Percentiles rank a stretch among this genome's conserved stretches.
Evolutionary conservation across 345 rosid species (phyloP).

Genomic region (Salix purpurea): DNA sequence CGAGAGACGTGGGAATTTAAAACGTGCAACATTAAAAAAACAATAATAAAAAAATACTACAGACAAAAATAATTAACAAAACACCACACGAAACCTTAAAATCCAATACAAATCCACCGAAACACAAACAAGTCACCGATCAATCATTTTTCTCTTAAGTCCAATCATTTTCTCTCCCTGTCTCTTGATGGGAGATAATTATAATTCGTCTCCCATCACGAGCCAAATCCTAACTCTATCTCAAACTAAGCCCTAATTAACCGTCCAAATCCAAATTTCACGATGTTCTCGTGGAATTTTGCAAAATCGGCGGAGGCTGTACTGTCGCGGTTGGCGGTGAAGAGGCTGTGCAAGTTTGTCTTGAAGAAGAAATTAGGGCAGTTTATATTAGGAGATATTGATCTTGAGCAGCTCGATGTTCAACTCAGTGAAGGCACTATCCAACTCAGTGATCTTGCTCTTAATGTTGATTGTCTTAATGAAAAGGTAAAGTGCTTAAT

Average conservation of each 20-base stretch:
- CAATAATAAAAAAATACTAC: no score
- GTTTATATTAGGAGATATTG: slow-evolving; percentile 80
- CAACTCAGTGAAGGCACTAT: slow-evolving; percentile 77
- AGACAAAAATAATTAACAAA: no score
- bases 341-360: slow-evolving; percentile 70
- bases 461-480: slow-evolving; percentile 79
- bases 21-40: no score
- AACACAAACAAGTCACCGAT: not conserved
- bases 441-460: slow-evolving; percentile 78
- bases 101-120: no score
- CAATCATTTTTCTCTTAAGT: not conserved
- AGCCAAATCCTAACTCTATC: slow-evolving; percentile 13
- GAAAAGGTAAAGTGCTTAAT: slow-evolving; percentile 40
- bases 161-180: not conserved
- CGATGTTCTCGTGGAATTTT: slow-evolving; percentile 53
- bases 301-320: slow-evolving; percentile 71
- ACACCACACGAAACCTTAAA: no score
- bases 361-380: slow-evolving; percentile 91
- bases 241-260: not conserved
- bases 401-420: slow-evolving; percentile 87
- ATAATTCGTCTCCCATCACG: slow-evolving; percentile 13
- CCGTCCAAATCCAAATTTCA: not conserved
- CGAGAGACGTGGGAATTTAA: no score
- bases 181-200: slow-evolving; percentile 15
- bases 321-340: slow-evolving; percentile 84